Evolutionary conservation across 2,329 filamentous ascomycete genomes (phyloP).

Genomic region (Cercospora sp.): DNA sequence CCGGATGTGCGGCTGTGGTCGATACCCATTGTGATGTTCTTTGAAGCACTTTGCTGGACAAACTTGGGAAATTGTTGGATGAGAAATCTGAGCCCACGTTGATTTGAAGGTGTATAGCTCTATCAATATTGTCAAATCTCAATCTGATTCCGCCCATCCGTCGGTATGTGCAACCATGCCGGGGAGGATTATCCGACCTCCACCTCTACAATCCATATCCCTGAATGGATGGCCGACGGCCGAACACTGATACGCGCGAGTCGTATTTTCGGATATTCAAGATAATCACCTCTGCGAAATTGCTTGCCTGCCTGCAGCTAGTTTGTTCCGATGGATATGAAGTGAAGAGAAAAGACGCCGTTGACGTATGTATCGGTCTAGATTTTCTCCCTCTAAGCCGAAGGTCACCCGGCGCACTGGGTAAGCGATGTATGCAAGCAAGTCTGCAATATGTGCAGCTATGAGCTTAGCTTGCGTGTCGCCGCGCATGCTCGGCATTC

Average conservation of each 20-base stretch:
- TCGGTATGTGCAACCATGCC: neutral
- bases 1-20: neutral
- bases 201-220: neutral
- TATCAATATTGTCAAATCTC: neutral
- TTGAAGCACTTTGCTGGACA: neutral
- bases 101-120: neutral
- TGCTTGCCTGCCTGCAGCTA: neutral
- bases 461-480: neutral
- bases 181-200: neutral
- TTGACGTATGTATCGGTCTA: neutral
- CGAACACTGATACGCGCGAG: neutral
- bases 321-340: neutral
- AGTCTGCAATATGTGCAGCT: neutral
- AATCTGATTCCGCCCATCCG: neutral
- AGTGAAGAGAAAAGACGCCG: neutral
- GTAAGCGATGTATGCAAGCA: neutral
- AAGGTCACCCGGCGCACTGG: neutral
- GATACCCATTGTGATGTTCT: neutral
- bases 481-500: neutral
- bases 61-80: neutral
- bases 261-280: neutral
- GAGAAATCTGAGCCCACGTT: neutral
- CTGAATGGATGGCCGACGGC: neutral
- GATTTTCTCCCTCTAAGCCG: neutral
- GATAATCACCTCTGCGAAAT: neutral